Conservation (phyloP, 1,284 basidiomycete genomes). For the Trametes polyzona region DNA sequence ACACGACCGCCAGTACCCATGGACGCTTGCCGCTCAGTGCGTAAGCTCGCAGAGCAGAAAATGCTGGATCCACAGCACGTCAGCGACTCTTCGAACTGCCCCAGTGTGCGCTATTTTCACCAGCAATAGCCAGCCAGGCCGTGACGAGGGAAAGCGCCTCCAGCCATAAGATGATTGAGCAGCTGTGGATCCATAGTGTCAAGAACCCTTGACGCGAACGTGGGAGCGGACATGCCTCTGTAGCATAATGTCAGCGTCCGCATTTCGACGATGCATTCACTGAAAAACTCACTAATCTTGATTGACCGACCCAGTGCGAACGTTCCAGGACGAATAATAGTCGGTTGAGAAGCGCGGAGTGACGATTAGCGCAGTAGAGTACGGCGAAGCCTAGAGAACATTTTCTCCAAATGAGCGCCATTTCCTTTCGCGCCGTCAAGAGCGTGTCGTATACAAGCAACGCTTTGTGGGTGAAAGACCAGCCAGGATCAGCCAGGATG, state of each 20-base stretch:
- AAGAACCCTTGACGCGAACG: background rate
- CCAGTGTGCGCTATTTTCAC: background rate
- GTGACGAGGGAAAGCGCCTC: constrained; percentile 1
- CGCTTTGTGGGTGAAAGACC: background rate
- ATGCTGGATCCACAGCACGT: background rate
- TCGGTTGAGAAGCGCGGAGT: constrained; percentile 2
- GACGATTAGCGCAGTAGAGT: constrained; percentile 7
- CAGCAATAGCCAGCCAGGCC: constrained; percentile 5
- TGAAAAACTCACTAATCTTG: background rate
- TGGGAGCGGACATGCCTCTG: background rate
- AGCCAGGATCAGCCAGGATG: background rate
- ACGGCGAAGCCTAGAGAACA: background rate
- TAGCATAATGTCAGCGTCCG: background rate
- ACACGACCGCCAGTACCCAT: background rate
- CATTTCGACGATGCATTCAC: background rate
- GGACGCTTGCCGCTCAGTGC: constrained; percentile 9
- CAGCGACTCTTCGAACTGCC: too few species aligned
- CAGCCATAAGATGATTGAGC: background rate
- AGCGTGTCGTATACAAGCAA: constrained; percentile 10
- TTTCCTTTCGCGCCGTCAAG: background rate
- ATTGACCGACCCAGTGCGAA: background rate
- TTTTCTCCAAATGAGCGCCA: constrained; percentile 1
- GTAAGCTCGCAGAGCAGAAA: constrained; percentile 11
- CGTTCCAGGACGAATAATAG: background rate
- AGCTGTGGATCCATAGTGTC: background rate